Base-by-base conservation (phyloP, 2,329 filamentous ascomycete species). In the Geoglossum cookeanum region DNA sequence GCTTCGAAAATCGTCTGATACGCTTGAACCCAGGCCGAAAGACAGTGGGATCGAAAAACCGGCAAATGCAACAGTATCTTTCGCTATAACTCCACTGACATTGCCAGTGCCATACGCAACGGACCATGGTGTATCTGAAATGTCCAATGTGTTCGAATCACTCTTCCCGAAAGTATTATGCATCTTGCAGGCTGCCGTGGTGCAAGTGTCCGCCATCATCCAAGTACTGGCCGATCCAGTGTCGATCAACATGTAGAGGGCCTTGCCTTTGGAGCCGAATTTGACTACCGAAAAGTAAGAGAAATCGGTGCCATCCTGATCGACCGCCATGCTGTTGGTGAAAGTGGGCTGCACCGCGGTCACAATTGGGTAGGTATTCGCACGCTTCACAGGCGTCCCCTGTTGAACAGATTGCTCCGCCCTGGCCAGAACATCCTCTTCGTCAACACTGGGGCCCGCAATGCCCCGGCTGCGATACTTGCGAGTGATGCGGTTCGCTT, bases 31-130 rank as follows among this genome's bases (percentile, higher is more conserved):
- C 59, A 90, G 70, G 3, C 89, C 89, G 64, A 95, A 86, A 2
- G 78, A 73, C 63, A 88, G 75, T 1, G 75, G 68, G 13, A 87
- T 66, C 47, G 74, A 77, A 60, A 90, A 73, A 15, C 79, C 80
- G 1, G 81, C 85, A 61, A 94, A 71, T 3, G 75, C 73, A 27
- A 92, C 66, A 0, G 73, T 81, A 64, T 95, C 89, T 8, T 74
- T 76, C 5, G 77, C 83, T 47, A 85, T 71, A 13, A 71, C 70
- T 6, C 89, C 89, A 13, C 73, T 75, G 17, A 94, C 85, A 11
- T 76, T 75, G 11, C 89, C 89, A 1, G 85, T 84, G 49, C 89
- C 89, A 64, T 95, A 95, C 4, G 75, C 73, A 52, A 94, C 80
- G 29, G 71, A 73, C 64, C 88, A 94, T 7, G 70, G 64, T 3